These are phyloP conservation scores for Geosmithia putterillii DNA, from an alignment of 2,329 filamentous ascomycete genomes.

Conservation along the genomic window DNA sequence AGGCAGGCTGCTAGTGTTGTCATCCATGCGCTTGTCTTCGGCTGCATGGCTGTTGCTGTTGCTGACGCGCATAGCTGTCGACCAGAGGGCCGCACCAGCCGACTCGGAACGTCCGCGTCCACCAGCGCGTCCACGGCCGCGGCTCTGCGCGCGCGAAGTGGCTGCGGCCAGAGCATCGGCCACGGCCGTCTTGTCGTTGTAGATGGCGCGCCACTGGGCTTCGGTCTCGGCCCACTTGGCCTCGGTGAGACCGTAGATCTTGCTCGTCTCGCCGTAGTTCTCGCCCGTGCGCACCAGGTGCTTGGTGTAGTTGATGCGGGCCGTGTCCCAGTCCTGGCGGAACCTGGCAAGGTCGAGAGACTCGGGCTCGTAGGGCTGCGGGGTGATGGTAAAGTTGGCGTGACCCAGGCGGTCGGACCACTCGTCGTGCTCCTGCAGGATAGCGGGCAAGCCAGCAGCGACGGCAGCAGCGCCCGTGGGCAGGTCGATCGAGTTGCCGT, in stretches of 20 bases:
- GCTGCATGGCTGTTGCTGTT: slow-evolving; percentile 25
- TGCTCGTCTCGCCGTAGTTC: slow-evolving; percentile 82
- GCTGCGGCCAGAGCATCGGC: slow-evolving; percentile 4
- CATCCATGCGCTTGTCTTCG: slow-evolving; percentile 34
- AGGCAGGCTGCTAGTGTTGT: slow-evolving; percentile 43
- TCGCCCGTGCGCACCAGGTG: slow-evolving; percentile 80
- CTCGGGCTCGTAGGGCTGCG: slow-evolving; percentile 65
- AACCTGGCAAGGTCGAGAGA: slow-evolving; percentile 51
- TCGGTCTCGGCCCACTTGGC: slow-evolving; percentile 82
- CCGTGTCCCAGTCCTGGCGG: slow-evolving; percentile 69
- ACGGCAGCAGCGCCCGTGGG: neutral
- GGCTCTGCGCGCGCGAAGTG: slow-evolving; percentile 16
- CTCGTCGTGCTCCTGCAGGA: slow-evolving; percentile 59
- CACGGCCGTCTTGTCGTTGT: slow-evolving; percentile 17
- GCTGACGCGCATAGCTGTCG: slow-evolving; percentile 11
- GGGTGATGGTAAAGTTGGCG: slow-evolving; percentile 82
- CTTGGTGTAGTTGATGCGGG: slow-evolving; percentile 77
- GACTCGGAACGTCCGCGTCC: slow-evolving; percentile 18
- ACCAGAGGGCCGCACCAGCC: neutral
- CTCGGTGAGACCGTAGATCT: slow-evolving; percentile 74
- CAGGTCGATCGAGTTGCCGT: slow-evolving; percentile 11
- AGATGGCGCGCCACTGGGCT: slow-evolving; percentile 55
- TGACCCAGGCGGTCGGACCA: slow-evolving; percentile 83
- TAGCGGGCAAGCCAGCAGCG: slow-evolving; percentile 46
- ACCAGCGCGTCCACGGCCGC: slow-evolving; percentile 25